These are phyloP conservation scores for Papiliotrema terrestris DNA, from an alignment of 1,284 basidiomycete species.

Conservation along the genomic window DNA sequence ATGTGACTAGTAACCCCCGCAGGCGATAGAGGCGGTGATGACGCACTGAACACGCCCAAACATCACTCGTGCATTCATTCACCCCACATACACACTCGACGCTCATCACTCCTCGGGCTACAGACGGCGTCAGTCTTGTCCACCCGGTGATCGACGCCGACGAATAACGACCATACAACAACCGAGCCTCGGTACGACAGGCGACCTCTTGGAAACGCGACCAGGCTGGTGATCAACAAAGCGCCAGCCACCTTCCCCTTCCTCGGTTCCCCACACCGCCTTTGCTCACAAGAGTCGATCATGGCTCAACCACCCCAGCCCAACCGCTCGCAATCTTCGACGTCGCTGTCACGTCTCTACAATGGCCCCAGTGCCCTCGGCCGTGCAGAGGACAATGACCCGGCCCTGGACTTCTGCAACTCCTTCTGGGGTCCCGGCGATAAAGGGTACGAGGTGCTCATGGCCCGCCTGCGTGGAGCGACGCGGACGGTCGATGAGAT, in stretches of 20 bases:
- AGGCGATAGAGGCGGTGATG: background rate
- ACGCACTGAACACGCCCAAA: too few species aligned
- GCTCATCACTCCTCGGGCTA: too few species aligned
- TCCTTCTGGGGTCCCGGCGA: slow-evolving; percentile 89
- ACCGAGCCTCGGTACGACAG: too few species aligned
- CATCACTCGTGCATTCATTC: too few species aligned
- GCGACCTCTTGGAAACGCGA: too few species aligned
- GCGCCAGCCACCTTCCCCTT: slow-evolving; percentile 2
- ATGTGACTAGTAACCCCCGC: background rate
- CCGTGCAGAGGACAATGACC: slow-evolving; percentile 33
- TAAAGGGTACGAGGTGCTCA: slow-evolving; percentile 84
- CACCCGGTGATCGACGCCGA: too few species aligned
- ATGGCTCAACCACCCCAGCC: slow-evolving; percentile 16
- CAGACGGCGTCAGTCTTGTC: too few species aligned
- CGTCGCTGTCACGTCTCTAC: slow-evolving; percentile 43
- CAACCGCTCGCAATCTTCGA: slow-evolving; percentile 43
- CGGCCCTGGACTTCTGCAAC: slow-evolving; percentile 81
- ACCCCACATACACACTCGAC: too few species aligned
- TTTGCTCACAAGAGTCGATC: background rate
- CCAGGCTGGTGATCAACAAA: background rate
- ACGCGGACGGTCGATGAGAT: slow-evolving; percentile 86
- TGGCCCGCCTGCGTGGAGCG: slow-evolving; percentile 80
- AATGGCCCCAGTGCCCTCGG: slow-evolving; percentile 26
- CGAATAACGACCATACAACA: too few species aligned
- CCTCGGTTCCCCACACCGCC: too few species aligned